Evolutionary conservation across 331 rosid species (phyloP).

Genomic region (Arachis monticola): DNA sequence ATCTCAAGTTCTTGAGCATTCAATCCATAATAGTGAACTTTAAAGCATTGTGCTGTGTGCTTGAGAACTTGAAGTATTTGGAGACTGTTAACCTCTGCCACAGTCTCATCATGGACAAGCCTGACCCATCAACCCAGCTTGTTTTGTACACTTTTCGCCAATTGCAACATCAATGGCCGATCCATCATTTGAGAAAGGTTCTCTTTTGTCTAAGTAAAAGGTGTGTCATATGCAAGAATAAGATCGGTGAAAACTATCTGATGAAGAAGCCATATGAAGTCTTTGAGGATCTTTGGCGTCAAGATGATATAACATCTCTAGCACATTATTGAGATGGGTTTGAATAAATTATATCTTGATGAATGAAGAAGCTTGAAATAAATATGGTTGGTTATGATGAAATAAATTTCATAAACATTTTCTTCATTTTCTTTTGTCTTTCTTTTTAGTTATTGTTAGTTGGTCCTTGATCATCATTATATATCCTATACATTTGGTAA

Average conservation of each 20-base stretch:
- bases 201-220: neutral
- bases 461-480: no score
- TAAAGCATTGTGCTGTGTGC: neutral
- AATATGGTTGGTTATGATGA: no score
- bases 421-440: no score
- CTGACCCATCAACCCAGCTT: neutral
- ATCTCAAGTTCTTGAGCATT: slow-evolving; percentile 13
- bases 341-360: no score
- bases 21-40: neutral
- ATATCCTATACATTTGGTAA: no score
- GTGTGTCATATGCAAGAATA: slow-evolving; percentile 1
- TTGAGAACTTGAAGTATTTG: neutral
- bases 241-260: no score
- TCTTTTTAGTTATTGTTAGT: no score
- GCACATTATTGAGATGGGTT: neutral
- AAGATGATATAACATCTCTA: slow-evolving; percentile 22
- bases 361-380: no score
- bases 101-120: neutral
- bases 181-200: neutral
- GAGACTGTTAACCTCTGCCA: slow-evolving; percentile 27
- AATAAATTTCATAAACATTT: no score
- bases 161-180: neutral
- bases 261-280: no score
- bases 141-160: neutral
- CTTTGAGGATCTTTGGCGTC: slow-evolving; percentile 10